phyloP scores from a whole-genome alignment of 768 basidiomycete genomes.

The Boletus pseudopeckii region DNA sequence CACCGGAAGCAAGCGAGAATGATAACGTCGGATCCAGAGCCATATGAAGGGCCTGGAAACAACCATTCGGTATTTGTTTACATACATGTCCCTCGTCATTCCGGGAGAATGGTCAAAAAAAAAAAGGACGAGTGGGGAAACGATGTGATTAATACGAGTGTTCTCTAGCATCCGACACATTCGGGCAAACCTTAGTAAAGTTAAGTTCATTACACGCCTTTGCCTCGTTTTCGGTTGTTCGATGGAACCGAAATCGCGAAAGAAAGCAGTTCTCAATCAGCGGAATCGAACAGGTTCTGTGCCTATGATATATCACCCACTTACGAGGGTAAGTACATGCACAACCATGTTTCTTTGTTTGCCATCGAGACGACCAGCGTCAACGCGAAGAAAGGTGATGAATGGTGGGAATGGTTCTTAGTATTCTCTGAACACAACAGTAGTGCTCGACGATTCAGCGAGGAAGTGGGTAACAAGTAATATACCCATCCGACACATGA shows the following conservation, averaged over 20 bases:
- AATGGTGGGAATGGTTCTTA: too few species aligned
- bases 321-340: background rate
- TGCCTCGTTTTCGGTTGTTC: slow-evolving; percentile 24
- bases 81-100: background rate
- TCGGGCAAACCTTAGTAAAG: slow-evolving; percentile 2
- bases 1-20: slow-evolving; percentile 13
- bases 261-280: background rate
- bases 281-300: background rate
- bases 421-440: too few species aligned
- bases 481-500: background rate
- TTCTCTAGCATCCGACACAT: background rate
- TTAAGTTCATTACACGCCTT: slow-evolving; percentile 21
- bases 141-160: slow-evolving; percentile 4
- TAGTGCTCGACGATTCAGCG: too few species aligned
- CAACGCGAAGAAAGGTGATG: background rate
- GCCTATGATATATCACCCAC: too few species aligned
- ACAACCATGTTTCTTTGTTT: background rate
- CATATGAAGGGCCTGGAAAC: background rate
- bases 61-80: background rate
- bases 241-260: slow-evolving; percentile 13
- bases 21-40: background rate
- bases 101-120: slow-evolving; percentile 1
- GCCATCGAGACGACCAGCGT: background rate
- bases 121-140: background rate
- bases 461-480: too few species aligned